Base-by-base conservation (phyloP, 805 yeast genomes). In the Alloascoidea hylecoeti region DNA sequence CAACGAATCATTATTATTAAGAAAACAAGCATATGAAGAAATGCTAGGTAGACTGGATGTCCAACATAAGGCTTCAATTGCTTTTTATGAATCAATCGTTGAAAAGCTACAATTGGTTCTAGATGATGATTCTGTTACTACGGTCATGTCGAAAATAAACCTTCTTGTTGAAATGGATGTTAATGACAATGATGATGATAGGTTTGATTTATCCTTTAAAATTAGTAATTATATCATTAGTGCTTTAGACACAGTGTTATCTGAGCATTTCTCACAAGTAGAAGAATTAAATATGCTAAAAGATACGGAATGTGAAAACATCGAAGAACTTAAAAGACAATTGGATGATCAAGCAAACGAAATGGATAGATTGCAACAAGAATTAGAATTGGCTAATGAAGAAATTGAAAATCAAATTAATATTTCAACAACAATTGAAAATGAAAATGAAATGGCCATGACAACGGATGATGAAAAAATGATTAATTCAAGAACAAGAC, bases 11-110 rank as follows among this genome's bases (percentile, higher is more conserved):
- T 23, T 23, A 9, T 9, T 9, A n/a, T 9, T 9, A n/a, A 23
- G 30, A 23, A 23, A 9, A 9, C 30, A 23, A 23, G 30, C 30
- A n/a, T 23, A 23, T 23, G n/a, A 23, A 9, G 30, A 23, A 9
- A 23, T 23, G 30, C n/a, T 23, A n/a, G 30, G 30, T n/a, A 23
- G 30, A n/a, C 30, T 23, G 9, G 30, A 23, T 9, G 30, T 23
- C 9, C 30, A 23, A n/a, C 30, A 23, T 9, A 23, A 23, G 9
- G 30, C 30, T n/a, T n/a, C 9, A 23, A 23, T 23, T n/a, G 9
- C 30, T 9, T 23, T 23, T 23, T 23, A 9, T n/a, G 30, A 23
- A n/a, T 9, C 9, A 9, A 9, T 23, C n/a, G 30, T 23, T 23
- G 30, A 23, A n/a, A 23, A 23, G n/a, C 30, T 23, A 9, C 13